These are phyloP conservation scores for Mortierella hygrophila DNA, from an alignment of 192 early-diverging fungal species.

Conservation along the genomic window DNA sequence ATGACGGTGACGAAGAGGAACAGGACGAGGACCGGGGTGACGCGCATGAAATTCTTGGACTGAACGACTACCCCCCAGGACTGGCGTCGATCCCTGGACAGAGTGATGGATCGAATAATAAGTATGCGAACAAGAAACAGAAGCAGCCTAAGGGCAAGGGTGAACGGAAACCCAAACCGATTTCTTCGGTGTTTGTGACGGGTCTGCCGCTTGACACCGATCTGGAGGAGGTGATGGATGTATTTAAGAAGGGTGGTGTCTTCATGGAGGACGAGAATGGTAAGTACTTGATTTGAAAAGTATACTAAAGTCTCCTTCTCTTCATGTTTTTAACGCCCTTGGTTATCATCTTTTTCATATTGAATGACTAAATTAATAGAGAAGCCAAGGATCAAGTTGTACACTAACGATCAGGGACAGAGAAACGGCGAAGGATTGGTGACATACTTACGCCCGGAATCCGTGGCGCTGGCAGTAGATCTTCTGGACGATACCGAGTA, in stretches of 20 bases:
- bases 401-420: slow-evolving; percentile 74
- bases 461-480: slow-evolving; percentile 85
- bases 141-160: slow-evolving; percentile 67
- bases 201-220: slow-evolving; percentile 86
- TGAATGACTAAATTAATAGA: slow-evolving; percentile 60
- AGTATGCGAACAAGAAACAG: slow-evolving; percentile 39
- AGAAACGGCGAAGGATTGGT: slow-evolving; percentile 95
- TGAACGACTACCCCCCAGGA: neutral
- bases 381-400: slow-evolving; percentile 92
- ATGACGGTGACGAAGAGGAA: neutral
- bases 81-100: slow-evolving; percentile 30
- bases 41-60: neutral
- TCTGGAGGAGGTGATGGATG: slow-evolving; percentile 79
- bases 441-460: slow-evolving; percentile 91
- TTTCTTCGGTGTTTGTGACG: slow-evolving; percentile 89
- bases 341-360: neutral
- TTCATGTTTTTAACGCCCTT: neutral
- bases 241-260: slow-evolving; percentile 84
- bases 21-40: neutral
- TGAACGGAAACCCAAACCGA: slow-evolving; percentile 65
- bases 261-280: slow-evolving; percentile 78
- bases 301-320: neutral
- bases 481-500: slow-evolving; percentile 91
- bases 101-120: slow-evolving; percentile 8
- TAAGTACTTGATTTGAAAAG: neutral